Base-by-base conservation (phyloP, 192 early-diverging fungal species). In the Coemansia reversa region DNA sequence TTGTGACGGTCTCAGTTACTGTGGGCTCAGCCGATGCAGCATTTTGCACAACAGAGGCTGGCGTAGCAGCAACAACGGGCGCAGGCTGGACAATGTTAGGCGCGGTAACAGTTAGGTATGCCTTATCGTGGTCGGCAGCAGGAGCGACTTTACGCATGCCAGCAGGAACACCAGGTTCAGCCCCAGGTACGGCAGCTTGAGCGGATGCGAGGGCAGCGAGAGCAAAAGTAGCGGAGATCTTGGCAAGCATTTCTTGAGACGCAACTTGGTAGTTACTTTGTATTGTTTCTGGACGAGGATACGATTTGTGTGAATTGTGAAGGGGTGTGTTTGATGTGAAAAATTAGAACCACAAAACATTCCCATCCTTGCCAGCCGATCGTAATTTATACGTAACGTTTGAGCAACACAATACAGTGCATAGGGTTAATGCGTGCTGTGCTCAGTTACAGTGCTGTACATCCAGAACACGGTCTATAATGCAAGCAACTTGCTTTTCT, bases 21-120 rank as follows among this genome's bases (percentile, higher is more conserved):
- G 75, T 78, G 48, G 65, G 60, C 61, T 67, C 53, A 18, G 27
- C 55, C 3, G 62, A 30, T 29, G 66, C 76, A 39, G 76, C 76
- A 53, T 79, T 79, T 64, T 79, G 76, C 14, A 79, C 67, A 18
- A 79, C 63, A 22, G 66, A 65, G 12, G 61, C 25, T 19, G 59
- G 58, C 3, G 63, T 55, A 12, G 66, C 66, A 7, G 54, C 56
- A 14, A 69, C 57, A 5, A 69, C 49, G 4, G 63, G 49, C 9
- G 70, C 67, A 3, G 70, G 76, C 60, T 68, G 66, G 20, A 53
- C 63, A 9, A 74, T 59, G 22, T 70, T 61, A 55, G 76, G 76
- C 1, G 60, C 70, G 22, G 76, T 74, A 35, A 79, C 76, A 0
- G 76, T 79, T 7, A 64, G 22, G n/a, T 70, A 74, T 7, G 62